Base-by-base conservation (phyloP, 176 grass and related monocot genomes). In the Carex littledalei region DNA sequence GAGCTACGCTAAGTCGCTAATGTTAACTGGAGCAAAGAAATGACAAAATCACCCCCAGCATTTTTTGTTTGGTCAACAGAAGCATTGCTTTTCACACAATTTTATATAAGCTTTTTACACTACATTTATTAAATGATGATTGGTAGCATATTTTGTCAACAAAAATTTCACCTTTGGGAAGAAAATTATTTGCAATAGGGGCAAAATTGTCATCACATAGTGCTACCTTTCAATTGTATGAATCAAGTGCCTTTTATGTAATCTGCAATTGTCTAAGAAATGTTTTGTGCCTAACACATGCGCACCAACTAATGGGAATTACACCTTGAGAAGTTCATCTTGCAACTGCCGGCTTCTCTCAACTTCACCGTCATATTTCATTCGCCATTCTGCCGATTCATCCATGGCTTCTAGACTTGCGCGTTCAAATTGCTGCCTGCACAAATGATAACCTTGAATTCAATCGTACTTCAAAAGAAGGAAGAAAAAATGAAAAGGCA, bases 321-420 rank as follows among this genome's bases (percentile, higher is more conserved):
- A 58, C 32, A 93, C 92, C 91, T 94, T 94, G 18, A 86, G 78
- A 57, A 94, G 92, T 61, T 98, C 92, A 81, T 91, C 86, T 66
- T 98, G 87, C 63, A 94, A 60, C 39, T 91, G 88, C 43, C 60
- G 88, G 79, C 7, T 90, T 88, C 76, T 98, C 50, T 77, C 93
- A 4, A 92, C 78, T n/a, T 98, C 95, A 0, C 67, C 85, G 21
- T 98, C 95, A 80, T 93, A 98, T 89, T 93, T 87, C 95, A 89
- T 84, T 83, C 93, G 91, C 91, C 95, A 98, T 88, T 94, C 95
- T 6, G 93, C 95, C 77, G 95, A 98, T 89, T 98, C 95, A 86
- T 98, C 95, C 95, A 98, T 98, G 11, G 95, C 93, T 86, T 98
- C 95, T 80, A 98, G 61, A 81, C 92, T 98, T 54, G 91, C 93